These are phyloP conservation scores for Speleostelium caveatum DNA, from an alignment of 78 protist genomes.

Conservation along the genomic window DNA sequence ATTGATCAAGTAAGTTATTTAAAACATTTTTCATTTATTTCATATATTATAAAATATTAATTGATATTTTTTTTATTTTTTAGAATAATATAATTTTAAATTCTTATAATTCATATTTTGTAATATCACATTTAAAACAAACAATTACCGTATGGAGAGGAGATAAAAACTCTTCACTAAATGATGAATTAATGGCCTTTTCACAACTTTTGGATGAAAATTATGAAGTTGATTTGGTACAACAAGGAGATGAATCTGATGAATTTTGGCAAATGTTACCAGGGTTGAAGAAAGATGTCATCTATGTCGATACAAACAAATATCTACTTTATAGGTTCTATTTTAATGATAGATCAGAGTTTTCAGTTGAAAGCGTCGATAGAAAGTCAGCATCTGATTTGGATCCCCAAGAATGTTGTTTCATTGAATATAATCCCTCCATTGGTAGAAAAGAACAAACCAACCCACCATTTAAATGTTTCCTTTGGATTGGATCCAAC, in stretches of 20 bases:
- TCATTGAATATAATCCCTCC: not conserved
- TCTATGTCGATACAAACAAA: not conserved
- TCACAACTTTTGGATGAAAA: slow-evolving; percentile 29
- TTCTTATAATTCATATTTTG: slow-evolving; percentile 6
- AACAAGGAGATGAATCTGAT: not conserved
- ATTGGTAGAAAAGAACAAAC: too few species aligned
- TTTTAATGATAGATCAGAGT: not conserved
- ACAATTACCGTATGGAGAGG: slow-evolving; percentile 45
- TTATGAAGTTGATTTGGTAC: not conserved
- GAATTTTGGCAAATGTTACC: slow-evolving; percentile 43
- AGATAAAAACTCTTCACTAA: not conserved
- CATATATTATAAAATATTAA: too few species aligned
- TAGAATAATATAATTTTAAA: slow-evolving; percentile 8
- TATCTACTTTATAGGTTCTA: slow-evolving; percentile 27
- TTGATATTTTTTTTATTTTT: not conserved
- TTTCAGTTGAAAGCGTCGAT: not conserved
- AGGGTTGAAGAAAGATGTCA: slow-evolving; percentile 9
- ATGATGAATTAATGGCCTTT: slow-evolving; percentile 39
- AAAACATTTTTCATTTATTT: too few species aligned
- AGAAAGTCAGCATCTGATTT: slow-evolving; percentile 36
- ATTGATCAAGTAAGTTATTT: slow-evolving; percentile 26
- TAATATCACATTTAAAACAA: slow-evolving; percentile 1
- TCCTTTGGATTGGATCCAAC: slow-evolving; percentile 40
- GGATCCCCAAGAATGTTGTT: slow-evolving; percentile 5
- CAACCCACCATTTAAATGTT: not conserved